Percentiles rank a stretch among this genome's conserved stretches.
phyloP scores from a whole-genome alignment of 805 yeast genomes.

The Lachancea nothofagi region DNA sequence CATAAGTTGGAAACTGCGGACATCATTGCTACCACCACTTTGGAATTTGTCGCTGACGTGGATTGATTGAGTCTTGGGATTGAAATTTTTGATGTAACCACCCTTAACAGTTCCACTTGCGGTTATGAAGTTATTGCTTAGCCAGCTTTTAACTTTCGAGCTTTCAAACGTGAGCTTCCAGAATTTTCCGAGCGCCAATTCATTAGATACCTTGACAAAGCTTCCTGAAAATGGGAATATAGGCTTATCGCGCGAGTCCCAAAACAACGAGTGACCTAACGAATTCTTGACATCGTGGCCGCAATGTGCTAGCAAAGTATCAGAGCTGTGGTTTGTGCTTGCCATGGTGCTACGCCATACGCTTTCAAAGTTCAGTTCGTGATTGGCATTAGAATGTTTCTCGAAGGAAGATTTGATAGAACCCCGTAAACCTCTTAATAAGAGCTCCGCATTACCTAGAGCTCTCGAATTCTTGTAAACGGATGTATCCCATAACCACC shows the following conservation, averaged over 20 bases:
- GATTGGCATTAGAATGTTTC: conserved; percentile 32
- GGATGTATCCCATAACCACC: conserved; percentile 50
- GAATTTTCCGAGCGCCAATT: conserved; percentile 35
- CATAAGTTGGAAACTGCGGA: conserved; percentile 63
- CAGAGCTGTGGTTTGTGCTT: conserved; percentile 45
- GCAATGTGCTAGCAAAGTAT: conserved; percentile 50
- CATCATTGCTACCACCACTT: conserved; percentile 72
- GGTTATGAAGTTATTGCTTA: conserved; percentile 34
- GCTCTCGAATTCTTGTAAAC: conserved; percentile 47
- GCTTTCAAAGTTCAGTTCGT: conserved; percentile 44
- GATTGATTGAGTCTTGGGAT: conserved; percentile 32
- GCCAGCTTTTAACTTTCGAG: conserved; percentile 23
- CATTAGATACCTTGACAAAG: conserved; percentile 38
- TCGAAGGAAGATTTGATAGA: conserved; percentile 22
- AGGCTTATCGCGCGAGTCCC: conserved; percentile 40
- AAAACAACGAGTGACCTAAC: conserved; percentile 36
- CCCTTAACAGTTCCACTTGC: conserved; percentile 43
- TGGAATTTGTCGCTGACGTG: conserved; percentile 77
- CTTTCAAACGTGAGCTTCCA: conserved; percentile 32
- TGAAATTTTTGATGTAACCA: conserved; percentile 50
- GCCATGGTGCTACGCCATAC: conserved; percentile 39
- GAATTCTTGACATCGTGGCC: conserved; percentile 59
- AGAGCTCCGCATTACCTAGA: conserved; percentile 51
- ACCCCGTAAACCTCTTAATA: conserved; percentile 36
- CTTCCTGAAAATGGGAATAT: conserved; percentile 45